Base-by-base conservation (phyloP, 805 yeast genomes). In the Yarrowia sp. region DNA sequence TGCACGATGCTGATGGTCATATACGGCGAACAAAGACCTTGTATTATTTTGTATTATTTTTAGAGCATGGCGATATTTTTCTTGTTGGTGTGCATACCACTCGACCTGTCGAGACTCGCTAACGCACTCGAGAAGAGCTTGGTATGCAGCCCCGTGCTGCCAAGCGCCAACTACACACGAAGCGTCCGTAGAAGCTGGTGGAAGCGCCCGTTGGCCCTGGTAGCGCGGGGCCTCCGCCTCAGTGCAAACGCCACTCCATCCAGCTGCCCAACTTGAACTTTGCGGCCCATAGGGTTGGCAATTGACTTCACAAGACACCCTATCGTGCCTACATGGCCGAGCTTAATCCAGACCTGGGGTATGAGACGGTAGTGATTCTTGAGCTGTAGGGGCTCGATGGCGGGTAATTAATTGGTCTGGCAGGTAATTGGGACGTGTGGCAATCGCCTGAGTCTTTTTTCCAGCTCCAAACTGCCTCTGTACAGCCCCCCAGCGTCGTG, bases 251-350 rank as follows among this genome's bases (percentile, higher is more conserved):
- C 56, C 56, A 36, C 42, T 38, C 34, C 17, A 5, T 15, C 33
- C 52, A 34, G 34, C 61, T 40, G 61, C 61, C 61, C 61, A 7
- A 24, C 15, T 15, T 8, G 36, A 55, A 55, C 61, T 20, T 55
- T 39, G 46, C 1, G 4, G 3, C 10, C 1, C 1, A 14, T 36
- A 52, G 17, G 19, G 30, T 38, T 38, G 7, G 24, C 40, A 36
- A 52, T 52, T 52, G 58, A 52, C 44, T 52, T 52, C 33, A 44
- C 58, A 52, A 52, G 44, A 38, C 19, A 3, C 5, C 30, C 34
- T 55, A 55, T 55, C 61, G 46, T 39, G 61, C 61, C 46, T 55
- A 53, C 19, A 17, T 39, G 8, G 36, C 2, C 24, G 24, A 55
- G 61, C n/a, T 40, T 33, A 40, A 24, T 1, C 2, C 6, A 33